These are phyloP conservation scores for Trichomonas vaginalis DNA, from an alignment of 208 protist species.

Conservation along the genomic window DNA sequence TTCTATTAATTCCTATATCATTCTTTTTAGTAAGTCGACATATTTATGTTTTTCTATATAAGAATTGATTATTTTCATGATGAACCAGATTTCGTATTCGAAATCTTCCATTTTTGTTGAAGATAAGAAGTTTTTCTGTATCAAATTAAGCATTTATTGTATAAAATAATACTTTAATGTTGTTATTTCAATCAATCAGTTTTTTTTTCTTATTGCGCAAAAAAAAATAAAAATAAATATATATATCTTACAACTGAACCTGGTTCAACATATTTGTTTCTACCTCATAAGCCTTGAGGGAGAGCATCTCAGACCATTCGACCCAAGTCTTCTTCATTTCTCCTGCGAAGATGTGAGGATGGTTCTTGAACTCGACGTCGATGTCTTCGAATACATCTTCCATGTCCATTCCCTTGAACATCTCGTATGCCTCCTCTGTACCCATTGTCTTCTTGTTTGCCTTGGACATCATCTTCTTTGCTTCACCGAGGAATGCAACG, in stretches of 20 bases:
- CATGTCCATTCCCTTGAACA: neutral
- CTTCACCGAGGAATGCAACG: neutral
- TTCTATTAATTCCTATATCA: too few relatives aligned
- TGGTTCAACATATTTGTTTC: neutral
- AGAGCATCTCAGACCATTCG: neutral
- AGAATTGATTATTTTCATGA: too few relatives aligned
- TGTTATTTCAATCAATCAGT: too few relatives aligned
- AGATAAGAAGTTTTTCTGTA: too few relatives aligned
- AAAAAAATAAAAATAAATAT: too few relatives aligned
- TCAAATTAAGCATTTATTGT: too few relatives aligned
- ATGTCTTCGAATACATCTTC: neutral
- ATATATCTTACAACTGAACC: neutral
- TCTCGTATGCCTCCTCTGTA: neutral
- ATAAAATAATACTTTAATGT: too few relatives aligned
- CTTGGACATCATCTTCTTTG: neutral
- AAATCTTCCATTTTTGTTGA: too few relatives aligned
- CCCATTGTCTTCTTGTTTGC: neutral
- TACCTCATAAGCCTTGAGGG: neutral
- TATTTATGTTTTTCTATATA: too few relatives aligned
- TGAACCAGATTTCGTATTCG: too few relatives aligned
- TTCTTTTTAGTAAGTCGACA: too few relatives aligned
- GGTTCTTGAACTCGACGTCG: neutral
- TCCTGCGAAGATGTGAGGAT: neutral
- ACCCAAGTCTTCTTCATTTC: neutral
- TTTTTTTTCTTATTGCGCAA: too few relatives aligned